phyloP scores from a whole-genome alignment of 2,329 filamentous ascomycete genomes.

The Colletotrichum orchidophilum region DNA sequence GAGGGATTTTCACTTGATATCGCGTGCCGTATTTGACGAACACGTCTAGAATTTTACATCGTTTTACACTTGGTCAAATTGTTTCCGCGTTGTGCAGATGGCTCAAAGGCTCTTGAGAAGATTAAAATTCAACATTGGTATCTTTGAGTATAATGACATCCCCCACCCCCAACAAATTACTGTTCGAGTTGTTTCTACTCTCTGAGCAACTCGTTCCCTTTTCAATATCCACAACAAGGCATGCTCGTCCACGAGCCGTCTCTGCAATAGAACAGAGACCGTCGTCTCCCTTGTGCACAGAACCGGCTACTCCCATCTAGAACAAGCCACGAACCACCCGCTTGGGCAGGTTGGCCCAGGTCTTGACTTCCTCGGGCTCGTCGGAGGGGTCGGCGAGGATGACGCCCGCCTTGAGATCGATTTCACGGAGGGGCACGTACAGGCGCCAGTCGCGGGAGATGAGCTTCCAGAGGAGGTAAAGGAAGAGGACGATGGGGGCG shows the following conservation, averaged over 20 bases:
- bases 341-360: slow-evolving; percentile 47
- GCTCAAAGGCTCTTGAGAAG: not conserved
- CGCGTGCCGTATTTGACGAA: not conserved
- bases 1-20: not conserved
- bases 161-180: not conserved
- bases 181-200: not conserved
- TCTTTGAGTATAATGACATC: not conserved
- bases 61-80: fast-evolving
- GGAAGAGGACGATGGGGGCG: slow-evolving; percentile 61
- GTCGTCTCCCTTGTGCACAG: not conserved
- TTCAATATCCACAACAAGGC: not conserved
- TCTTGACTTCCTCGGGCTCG: slow-evolving; percentile 43
- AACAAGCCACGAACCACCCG: slow-evolving; percentile 47
- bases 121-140: not conserved
- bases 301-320: slow-evolving; percentile 37
- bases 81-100: not conserved
- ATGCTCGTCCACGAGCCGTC: not conserved
- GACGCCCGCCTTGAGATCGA: slow-evolving; percentile 70
- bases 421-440: slow-evolving; percentile 65
- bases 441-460: slow-evolving; percentile 62
- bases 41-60: too few relatives aligned
- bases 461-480: slow-evolving; percentile 75
- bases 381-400: slow-evolving; percentile 63
- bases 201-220: not conserved
- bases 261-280: not conserved